Percentiles rank a stretch among this genome's conserved stretches.
Conservation (phyloP, 495 filamentous ascomycete genomes). For the Pyrenopolyporus hunteri region DNA sequence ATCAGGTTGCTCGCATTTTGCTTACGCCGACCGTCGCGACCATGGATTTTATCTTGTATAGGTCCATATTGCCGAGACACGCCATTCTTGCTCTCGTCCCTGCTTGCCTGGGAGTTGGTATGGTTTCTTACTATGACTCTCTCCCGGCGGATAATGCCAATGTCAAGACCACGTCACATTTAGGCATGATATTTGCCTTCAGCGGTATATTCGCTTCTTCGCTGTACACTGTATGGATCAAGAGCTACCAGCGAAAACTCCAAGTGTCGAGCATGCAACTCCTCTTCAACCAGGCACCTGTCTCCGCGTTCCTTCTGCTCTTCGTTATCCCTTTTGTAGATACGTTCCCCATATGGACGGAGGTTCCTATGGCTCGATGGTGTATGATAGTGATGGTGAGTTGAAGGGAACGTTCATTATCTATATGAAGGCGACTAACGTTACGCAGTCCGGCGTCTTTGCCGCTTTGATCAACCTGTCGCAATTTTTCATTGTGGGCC, state of each 20-base stretch:
- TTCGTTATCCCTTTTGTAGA: conserved; percentile 72
- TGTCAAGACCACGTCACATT: conserved; percentile 56
- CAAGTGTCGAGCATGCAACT: conserved; percentile 74
- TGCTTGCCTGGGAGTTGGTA: conserved; percentile 69
- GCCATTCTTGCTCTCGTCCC: conserved; percentile 65
- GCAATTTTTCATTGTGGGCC: conserved; percentile 76
- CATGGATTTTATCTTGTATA: conserved; percentile 71
- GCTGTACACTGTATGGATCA: conserved; percentile 74
- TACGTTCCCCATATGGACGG: conserved; percentile 60
- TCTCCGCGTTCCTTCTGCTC: conserved; percentile 66
- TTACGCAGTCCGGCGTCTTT: conserved; percentile 60
- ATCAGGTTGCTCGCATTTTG: conserved; percentile 74
- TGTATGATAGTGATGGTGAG: conserved; percentile 61
- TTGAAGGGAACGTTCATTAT: conserved; percentile 1
- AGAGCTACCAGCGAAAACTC: conserved; percentile 68
- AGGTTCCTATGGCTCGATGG: conserved; percentile 58
- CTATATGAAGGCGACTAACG: conserved; percentile 29
- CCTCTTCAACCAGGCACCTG: conserved; percentile 72
- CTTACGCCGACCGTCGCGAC: conserved; percentile 71
- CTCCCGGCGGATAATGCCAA: conserved; percentile 54
- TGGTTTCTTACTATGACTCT: conserved; percentile 76
- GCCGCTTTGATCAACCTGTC: conserved; percentile 74
- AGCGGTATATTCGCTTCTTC: conserved; percentile 68
- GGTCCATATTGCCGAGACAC: conserved; percentile 59
- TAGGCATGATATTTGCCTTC: conserved; percentile 70